Base-by-base conservation (phyloP, 139 green algal species). In the Zygnema circumcarinatum region DNA sequence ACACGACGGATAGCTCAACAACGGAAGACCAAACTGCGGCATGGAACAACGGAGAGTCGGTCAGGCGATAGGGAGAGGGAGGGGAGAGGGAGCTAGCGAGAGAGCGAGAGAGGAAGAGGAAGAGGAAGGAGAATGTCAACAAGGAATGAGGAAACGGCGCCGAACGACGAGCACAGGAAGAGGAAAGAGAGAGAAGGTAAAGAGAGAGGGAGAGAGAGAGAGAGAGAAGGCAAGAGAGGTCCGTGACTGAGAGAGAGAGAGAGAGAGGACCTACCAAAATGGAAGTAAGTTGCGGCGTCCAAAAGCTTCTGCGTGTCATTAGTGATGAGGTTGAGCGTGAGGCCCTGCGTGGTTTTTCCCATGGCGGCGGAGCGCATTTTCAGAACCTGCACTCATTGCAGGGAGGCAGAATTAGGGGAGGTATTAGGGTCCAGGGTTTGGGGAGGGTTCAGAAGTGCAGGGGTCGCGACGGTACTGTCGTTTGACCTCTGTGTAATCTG, bases 291-390 rank as follows among this genome's bases (percentile, higher is more conserved):
- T 42, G 40, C 67, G 36, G 68, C 67, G 2, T 88, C 82, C 0
- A 88, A 42, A 2, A 88, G 67, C 82, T 88, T 88, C 82, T 88
- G 82, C 21, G 82, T 88, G 82, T 88, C 82, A 11, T 88, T 88
- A 41, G 82, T 88, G 68, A 88, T 47, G 3, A 88, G 82, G 38
- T 88, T 88, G 2, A 88, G 67, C 82, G 76, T 88, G n/a, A 47
- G 68, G 22, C 82, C 82, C 22, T 35, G 62, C 22, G 67, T 88
- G 2, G 82, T 35, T 22, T 35, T n/a, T 22, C 67, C 67, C 32
- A 88, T 73, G 38, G 82, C 82, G 33, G 40, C 82, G 29, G 32
- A 32, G 41, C 75, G 56, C 82, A 88, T 88, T n/a, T 35, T 2
- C 2, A 88, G 73, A 0, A 41, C 67, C 82, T 88, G 67, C 56